Percentiles rank a stretch among this genome's conserved stretches.
phyloP scores from a whole-genome alignment of 2,329 filamentous ascomycete species.

The Colletotrichum ledebouriae region DNA sequence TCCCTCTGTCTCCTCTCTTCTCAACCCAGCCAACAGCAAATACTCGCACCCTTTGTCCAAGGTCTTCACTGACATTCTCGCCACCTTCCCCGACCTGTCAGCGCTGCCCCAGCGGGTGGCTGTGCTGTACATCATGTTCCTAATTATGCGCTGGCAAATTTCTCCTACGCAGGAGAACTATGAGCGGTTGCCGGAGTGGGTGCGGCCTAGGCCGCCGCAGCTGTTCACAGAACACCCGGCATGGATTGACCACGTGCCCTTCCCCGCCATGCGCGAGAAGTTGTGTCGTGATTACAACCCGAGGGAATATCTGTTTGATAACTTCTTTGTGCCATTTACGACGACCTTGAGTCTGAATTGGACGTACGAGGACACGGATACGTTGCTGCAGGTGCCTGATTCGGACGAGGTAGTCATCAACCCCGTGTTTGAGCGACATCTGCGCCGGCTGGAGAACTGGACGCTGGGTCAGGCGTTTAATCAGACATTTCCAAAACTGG shows the following conservation, averaged over 20 bases:
- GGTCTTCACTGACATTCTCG: conserved; percentile 86
- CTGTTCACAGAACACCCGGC: conserved; percentile 77
- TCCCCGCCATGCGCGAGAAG: conserved; percentile 80
- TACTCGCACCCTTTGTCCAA: conserved; percentile 84
- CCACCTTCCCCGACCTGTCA: conserved; percentile 84
- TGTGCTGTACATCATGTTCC: conserved; percentile 87
- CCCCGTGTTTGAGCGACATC: conserved; percentile 86
- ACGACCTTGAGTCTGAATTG: conserved; percentile 83
- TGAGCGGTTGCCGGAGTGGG: conserved; percentile 80
- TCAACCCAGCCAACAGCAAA: conserved; percentile 75
- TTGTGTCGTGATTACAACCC: conserved; percentile 66
- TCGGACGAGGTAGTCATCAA: conserved; percentile 82
- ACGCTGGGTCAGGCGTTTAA: conserved; percentile 79
- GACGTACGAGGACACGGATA: conserved; percentile 82
- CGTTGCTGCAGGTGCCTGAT: conserved; percentile 71
- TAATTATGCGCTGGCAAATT: conserved; percentile 88
- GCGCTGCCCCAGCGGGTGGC: conserved; percentile 86
- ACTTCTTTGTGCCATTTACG: conserved; percentile 88
- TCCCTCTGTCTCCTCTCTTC: conserved; percentile 82
- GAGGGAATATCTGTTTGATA: conserved; percentile 75
- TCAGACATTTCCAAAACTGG: conserved; percentile 71
- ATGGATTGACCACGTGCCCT: conserved; percentile 88
- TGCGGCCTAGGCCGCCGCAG: conserved; percentile 76
- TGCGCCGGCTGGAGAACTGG: conserved; percentile 85
- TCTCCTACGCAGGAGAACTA: conserved; percentile 84